These are phyloP conservation scores for Opeltia flavorubescens DNA, from an alignment of 495 filamentous ascomycete genomes.

Conservation along the genomic window DNA sequence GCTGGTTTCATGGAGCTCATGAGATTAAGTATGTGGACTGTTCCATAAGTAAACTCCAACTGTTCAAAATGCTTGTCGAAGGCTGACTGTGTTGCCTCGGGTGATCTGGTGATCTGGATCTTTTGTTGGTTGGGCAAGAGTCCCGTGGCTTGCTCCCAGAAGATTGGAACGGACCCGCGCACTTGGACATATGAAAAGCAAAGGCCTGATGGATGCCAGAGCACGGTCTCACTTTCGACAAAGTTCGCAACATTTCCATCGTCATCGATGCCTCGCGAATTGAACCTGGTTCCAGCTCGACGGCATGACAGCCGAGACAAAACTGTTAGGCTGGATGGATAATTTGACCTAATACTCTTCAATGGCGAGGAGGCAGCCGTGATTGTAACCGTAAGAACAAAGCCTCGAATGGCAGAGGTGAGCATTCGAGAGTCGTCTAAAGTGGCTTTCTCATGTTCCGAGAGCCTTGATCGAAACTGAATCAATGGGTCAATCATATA, in stretches of 20 bases:
- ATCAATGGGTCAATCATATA: conserved; percentile 94
- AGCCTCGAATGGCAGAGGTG: conserved; percentile 88
- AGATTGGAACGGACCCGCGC: conserved; percentile 82
- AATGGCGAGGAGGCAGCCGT: conserved; percentile 43
- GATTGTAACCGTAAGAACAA: conserved; percentile 70
- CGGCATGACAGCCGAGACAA: conserved; percentile 86
- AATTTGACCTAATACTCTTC: conserved; percentile 32
- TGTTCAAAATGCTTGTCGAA: conserved; percentile 88
- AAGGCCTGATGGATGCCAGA: conserved; percentile 58
- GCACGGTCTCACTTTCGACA: conserved; percentile 52
- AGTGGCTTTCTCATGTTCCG: conserved; percentile 51
- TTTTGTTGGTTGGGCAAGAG: conserved; percentile 90
- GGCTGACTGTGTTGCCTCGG: conserved; percentile 84
- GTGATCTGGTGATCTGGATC: conserved; percentile 75
- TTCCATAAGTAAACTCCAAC: conserved; percentile 72
- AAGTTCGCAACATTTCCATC: conserved; percentile 95
- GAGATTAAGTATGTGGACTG: conserved; percentile 80
- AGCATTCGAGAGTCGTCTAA: conserved; percentile 77
- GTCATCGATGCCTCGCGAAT: conserved; percentile 91
- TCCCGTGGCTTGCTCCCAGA: conserved; percentile 89
- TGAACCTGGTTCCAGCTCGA: conserved; percentile 90
- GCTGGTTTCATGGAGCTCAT: conserved; percentile 74
- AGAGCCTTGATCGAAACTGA: conserved; percentile 68
- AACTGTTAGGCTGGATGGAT: conserved; percentile 71
- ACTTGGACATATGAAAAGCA: conserved; percentile 91